Evolutionary conservation across 345 rosid genomes (phyloP).

Genomic region (Arabis alpina): DNA sequence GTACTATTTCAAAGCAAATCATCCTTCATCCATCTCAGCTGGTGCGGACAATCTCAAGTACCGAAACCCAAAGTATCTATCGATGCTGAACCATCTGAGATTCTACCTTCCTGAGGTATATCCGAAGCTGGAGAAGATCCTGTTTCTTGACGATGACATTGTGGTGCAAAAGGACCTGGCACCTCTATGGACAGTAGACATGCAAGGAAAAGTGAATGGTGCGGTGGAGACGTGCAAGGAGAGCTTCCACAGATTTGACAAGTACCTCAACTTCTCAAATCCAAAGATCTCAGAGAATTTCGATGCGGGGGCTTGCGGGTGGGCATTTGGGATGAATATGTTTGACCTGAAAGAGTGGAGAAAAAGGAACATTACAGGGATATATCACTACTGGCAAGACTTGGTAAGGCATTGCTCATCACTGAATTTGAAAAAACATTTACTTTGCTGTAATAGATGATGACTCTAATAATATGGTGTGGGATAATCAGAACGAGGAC

Average conservation of each 20-base stretch:
- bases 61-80: conserved; percentile 80
- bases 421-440: background rate
- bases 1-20: conserved; percentile 79
- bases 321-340: conserved; percentile 99
- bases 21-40: conserved; percentile 66
- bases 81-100: conserved; percentile 88
- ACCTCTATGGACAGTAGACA: conserved; percentile 75
- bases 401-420: conserved; percentile 51
- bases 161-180: conserved; percentile 88
- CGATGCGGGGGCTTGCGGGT: conserved; percentile 82
- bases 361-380: conserved; percentile 82
- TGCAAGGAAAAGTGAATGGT: conserved; percentile 83
- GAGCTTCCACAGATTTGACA: conserved; percentile 94
- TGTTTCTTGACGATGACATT: conserved; percentile 85
- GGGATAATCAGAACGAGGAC: conserved; percentile 78
- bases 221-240: conserved; percentile 92
- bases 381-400: conserved; percentile 97
- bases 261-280: conserved; percentile 96
- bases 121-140: conserved; percentile 74
- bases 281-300: conserved; percentile 79
- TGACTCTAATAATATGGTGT: conserved; percentile 23
- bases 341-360: conserved; percentile 96
- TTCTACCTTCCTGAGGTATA: conserved; percentile 90
- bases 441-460: background rate
- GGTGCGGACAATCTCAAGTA: conserved; percentile 85